Evolutionary conservation across 768 basidiomycete genomes (phyloP).

Genomic region (Termitomyces sp.): DNA sequence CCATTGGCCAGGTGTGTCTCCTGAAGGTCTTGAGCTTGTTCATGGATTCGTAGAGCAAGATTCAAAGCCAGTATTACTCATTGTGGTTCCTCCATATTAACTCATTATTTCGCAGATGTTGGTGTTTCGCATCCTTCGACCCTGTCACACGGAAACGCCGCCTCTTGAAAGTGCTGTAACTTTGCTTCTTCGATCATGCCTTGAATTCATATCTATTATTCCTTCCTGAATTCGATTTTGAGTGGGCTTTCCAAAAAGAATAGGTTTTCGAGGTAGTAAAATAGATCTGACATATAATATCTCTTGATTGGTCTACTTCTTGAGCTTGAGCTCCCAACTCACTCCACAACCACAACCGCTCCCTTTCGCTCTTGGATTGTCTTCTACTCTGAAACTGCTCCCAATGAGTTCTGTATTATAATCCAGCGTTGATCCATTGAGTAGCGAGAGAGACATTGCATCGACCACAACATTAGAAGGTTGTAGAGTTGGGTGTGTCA

Average conservation of each 20-base stretch:
- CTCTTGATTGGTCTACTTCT: conserved; percentile 26
- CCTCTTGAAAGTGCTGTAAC: not conserved
- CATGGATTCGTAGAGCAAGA: conserved; percentile 18
- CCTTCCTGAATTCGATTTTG: not conserved
- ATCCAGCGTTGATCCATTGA: conserved; percentile 88
- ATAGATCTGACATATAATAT: not conserved
- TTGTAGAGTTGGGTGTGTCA: conserved; percentile 63
- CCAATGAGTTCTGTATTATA: conserved; percentile 95
- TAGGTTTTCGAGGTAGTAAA: not conserved
- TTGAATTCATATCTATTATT: not conserved
- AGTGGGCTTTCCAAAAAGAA: not conserved
- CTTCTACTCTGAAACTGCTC: conserved; percentile 74
- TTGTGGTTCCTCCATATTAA: not conserved
- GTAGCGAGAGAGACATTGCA: conserved; percentile 72
- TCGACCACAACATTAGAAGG: conserved; percentile 83
- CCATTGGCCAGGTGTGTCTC: conserved; percentile 18
- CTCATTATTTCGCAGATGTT: conserved; percentile 12
- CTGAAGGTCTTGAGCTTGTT: conserved; percentile 19
- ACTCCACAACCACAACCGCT: conserved; percentile 93
- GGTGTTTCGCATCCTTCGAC: conserved; percentile 22
- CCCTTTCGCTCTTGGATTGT: conserved; percentile 90
- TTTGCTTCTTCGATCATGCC: not conserved
- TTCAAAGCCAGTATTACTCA: conserved; percentile 13
- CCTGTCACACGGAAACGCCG: conserved; percentile 15
- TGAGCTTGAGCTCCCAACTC: conserved; percentile 89